Base-by-base conservation (phyloP, 805 yeast genomes). In the Lipomyces japonicus region DNA sequence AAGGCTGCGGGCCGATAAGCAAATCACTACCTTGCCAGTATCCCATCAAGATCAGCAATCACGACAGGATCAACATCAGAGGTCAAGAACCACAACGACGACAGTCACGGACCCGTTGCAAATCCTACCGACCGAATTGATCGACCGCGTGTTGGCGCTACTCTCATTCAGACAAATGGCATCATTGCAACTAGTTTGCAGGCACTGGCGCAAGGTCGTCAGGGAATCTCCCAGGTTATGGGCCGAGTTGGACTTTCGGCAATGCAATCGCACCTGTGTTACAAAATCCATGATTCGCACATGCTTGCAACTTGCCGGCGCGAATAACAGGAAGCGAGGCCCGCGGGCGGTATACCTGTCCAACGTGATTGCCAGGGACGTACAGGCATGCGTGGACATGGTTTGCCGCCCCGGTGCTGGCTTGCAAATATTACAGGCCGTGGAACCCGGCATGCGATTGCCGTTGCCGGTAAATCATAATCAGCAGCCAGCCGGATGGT, bases 91-190 rank as follows among this genome's bases (percentile, higher is more conserved):
- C n/a, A n/a, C n/a, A n/a, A n/a, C n/a, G n/a, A n/a, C n/a, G n/a
- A n/a, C n/a, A n/a, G n/a, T n/a, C n/a, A n/a, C n/a, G n/a, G 28
- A 37, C 39, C 10, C 23, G 44, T 39, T 23, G 39, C 46, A 4
- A 18, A 32, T 42, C 7, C 46, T 51, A 2, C 55, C 55, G 21
- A 19, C 36, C 19, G 55, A 51, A 28, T 18, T 51, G 16, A 18
- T 41, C 25, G 55, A 51, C 28, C 21, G 21, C 19, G 39, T 51
- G 1, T 28, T 47, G 10, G 10, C 26, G 18, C 16, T 39, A 24
- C 42, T 46, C 7, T 37, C 51, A 3, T 42, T 46, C 34, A 21
- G n/a, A 16, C 37, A 51, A 7, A 10, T 45, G 16, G 31, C 25
- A 2, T 39, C 35, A 2, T 39, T 51, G 7, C 50, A 43, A 24